Percentiles rank a stretch among this genome's conserved stretches.
Evolutionary conservation across 139 green algal species (phyloP).

Genomic region (Yamagishiella unicocca): DNA sequence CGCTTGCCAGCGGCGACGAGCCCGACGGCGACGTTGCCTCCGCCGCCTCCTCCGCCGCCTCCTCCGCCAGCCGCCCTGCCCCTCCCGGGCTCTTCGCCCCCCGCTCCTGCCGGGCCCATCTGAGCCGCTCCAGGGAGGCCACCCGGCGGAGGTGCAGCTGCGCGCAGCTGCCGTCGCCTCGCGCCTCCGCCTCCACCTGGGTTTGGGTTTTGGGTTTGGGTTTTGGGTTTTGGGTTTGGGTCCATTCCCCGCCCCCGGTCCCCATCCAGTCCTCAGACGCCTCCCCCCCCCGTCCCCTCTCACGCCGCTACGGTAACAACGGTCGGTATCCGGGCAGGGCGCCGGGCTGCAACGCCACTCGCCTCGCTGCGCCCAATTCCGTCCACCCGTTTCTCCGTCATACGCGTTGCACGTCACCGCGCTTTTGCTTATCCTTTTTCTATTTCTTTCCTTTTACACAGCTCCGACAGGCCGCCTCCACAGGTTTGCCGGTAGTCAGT

Average conservation of each 20-base stretch:
- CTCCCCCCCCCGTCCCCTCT: too few relatives aligned
- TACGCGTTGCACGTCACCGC: too few relatives aligned
- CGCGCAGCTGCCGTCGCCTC: slow-evolving; percentile 26
- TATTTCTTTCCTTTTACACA: too few relatives aligned
- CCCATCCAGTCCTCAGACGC: background rate
- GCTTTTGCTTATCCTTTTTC: too few relatives aligned
- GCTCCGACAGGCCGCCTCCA: too few relatives aligned
- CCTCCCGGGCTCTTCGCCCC: too few relatives aligned
- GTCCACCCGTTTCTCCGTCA: too few relatives aligned
- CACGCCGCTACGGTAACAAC: too few relatives aligned
- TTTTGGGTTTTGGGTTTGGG: background rate
- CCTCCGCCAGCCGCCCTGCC: background rate
- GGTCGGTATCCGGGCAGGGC: too few relatives aligned
- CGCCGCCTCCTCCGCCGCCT: background rate
- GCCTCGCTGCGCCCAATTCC: too few relatives aligned
- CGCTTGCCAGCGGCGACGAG: background rate
- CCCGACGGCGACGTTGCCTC: background rate
- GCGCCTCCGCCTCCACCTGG: slow-evolving; percentile 17
- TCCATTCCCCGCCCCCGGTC: background rate
- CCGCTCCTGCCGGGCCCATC: background rate
- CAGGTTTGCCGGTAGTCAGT: too few relatives aligned
- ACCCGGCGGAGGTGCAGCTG: slow-evolving; percentile 53
- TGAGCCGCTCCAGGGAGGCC: slow-evolving; percentile 58
- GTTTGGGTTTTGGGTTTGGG: background rate
- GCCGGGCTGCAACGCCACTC: too few relatives aligned